A percentile compares a stretch with the other conserved stretches of the same genome.
Conservation (phyloP, 1,139 yeast species). For the Suhomyces anneliseae region DNA sequence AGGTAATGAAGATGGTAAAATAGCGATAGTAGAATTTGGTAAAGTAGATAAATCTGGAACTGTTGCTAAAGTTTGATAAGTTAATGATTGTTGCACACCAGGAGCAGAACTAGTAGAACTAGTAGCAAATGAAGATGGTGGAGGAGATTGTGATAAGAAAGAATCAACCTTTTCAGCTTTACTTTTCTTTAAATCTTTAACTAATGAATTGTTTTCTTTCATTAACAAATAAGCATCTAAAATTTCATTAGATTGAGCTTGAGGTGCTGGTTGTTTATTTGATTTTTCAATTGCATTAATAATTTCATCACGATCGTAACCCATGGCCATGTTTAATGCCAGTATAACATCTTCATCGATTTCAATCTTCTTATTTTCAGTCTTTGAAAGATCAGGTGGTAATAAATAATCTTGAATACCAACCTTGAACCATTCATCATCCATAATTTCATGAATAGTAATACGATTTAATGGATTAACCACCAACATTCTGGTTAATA, state of each 20-base stretch:
- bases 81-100: constrained; percentile 49
- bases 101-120: constrained; percentile 33
- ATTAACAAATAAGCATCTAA: constrained; percentile 88
- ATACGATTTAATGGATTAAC: constrained; percentile 96
- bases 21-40: constrained; percentile 76
- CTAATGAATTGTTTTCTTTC: constrained; percentile 76
- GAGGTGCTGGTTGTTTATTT: constrained; percentile 42
- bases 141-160: constrained; percentile 53
- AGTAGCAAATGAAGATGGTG: constrained; percentile 29
- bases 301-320: constrained; percentile 87
- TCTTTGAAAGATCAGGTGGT: constrained; percentile 60
- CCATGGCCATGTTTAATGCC: constrained; percentile 85
- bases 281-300: constrained; percentile 61
- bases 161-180: constrained; percentile 53
- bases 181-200: constrained; percentile 61
- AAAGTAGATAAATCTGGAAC: constrained; percentile 52
- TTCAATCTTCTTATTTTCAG: constrained; percentile 42
- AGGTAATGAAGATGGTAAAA: constrained; percentile 90
- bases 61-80: constrained; percentile 51
- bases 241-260: constrained; percentile 61
- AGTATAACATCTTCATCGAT: constrained; percentile 79
- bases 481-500: constrained; percentile 89
- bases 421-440: constrained; percentile 92
- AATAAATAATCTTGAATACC: constrained; percentile 80
- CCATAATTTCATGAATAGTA: constrained; percentile 90